Evolutionary conservation across 225 moss, liverwort and hornwort species (phyloP), one percentile per base, ranked within the genome.

Genomic region (Bryum argenteum): DNA sequence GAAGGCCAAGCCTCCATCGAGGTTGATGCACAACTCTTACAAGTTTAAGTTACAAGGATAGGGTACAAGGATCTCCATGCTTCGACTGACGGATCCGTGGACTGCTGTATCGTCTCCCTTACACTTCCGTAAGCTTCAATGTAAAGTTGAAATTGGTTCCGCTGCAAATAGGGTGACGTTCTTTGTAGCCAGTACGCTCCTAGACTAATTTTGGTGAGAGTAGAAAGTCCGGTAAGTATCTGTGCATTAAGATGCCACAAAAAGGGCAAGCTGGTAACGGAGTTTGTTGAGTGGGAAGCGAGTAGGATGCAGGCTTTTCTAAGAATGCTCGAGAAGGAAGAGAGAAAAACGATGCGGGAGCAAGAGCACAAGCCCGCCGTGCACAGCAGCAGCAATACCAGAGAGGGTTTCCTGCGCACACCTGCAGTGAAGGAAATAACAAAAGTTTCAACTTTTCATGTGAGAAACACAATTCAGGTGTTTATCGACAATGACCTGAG

Each of bases 311-410:
- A 19, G 60, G 37, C 50, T 33, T 33, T 33, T 79, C 70, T 22
- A 78, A 57, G 47, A 77, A 76, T 65, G 77, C 71, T 70, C 92
- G 81, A 33, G 81, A 91, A 45, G 88, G 75, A 50, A 94, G 81
- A 66, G 70, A 73, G 70, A 93, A 94, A 83, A 91, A 94, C 16
- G 83, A 84, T 11, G 87, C 70, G 51, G 89, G 84, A 44, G 91
- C 82, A 64, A 89, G 94, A 43, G 78, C 79, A 44, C 75, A 72
- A 41, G 92, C 91, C 75, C 89, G 84, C 60, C 98, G 83, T 18
- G 81, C 85, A 83, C 98, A 98, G 77, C 98, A 91, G 71, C 87
- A 82, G 77, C 98, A 98, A 77, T 85, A 82, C 98, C 98, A 98
- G 19, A 87, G 70, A 79, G 82, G 81, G 53, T 69, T 85, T 54